Evolutionary conservation across 768 basidiomycete genomes (phyloP), one percentile per base, ranked within the genome.

Genomic region (Boletus insuetus): DNA sequence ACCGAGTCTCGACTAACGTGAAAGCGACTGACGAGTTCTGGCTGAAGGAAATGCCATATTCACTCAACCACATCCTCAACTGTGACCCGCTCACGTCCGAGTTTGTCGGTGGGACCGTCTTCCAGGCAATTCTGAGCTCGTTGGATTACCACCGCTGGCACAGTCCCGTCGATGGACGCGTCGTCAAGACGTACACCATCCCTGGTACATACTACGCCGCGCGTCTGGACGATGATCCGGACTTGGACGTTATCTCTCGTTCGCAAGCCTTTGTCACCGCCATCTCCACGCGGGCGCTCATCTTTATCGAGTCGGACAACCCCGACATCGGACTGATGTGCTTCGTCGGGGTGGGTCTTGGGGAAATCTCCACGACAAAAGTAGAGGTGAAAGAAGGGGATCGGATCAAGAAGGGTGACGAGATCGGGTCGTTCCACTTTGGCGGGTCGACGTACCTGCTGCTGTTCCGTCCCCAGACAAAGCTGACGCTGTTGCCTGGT

Each of bases 81-180:
- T 64, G 73, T 38, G 76, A 82, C 55, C 60, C 72, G 0, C 63
- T 68, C 51, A 67, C 77, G 0, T 53, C 73, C 2, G 64, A 74
- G 19, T 81, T 84, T 58, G 71, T 75, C 6, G 81, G 79, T 11
- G 84, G 79, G 14, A 78, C 78, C 1, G 65, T 82, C 35, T 78
- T 77, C 66, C 85, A 86, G 60, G 83, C 78, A 0, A 84, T 85
- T 69, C 76, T 87, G 55, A 74, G 73, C 49, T 74, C 81, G 3
- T 60, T 75, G 26, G 75, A 76, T 31, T 87, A 85, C 60, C 86
- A 86, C 60, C 80, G 84, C 58, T 86, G 84, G 85, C 82, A 82
- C 66, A 70, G 74, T 45, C 86, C 86, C 51, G 77, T 86, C 11
- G 72, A 74, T 38, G 81, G 82, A 7, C 68, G 43, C 0, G 70